Base-by-base conservation (phyloP, 2,329 filamentous ascomycete species). In the Alternaria brassicae region DNA sequence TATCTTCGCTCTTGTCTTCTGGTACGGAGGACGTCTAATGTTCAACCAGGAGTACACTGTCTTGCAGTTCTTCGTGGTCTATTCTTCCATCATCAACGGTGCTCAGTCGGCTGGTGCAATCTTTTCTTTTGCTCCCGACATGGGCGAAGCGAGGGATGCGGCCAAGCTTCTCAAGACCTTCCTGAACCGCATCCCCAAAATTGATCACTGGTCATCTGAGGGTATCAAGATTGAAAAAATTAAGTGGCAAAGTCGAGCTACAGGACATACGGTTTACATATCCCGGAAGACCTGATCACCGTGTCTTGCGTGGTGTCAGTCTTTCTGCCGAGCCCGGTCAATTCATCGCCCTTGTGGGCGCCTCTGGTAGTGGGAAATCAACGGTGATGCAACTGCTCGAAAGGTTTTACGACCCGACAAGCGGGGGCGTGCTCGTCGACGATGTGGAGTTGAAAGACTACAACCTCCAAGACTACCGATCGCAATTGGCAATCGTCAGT, bases 51-150 rank as follows among this genome's bases (percentile, higher is more conserved):
- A 89, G 21, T 86, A 91, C 19, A 80, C 82, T 1, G 84, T 94
- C 71, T 93, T 96, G 79, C 90, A 94, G 66, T 98, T 98, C 84
- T 99, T 97, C 80, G 82, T 98, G 50, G 92, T 91, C 72, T 97
- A 97, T 80, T 88, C 89, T 60, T 85, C 92, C 44, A 86, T 98
- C 69, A 91, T 97, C 71, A 97, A 96, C 71, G 92, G 93, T 54
- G 91, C 93, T 0, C 94, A 98, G 77, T 94, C 92, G 2, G 94
- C 94, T 2, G 95, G 94, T 12, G 91, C 89, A 1, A 90, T 98
- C 69, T 98, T 98, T 81, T 92, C 90, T 0, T 98, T 97, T 72
- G 92, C 94, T 0, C 93, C 94, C 0, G 94, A 98, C 67, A 97
- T 98, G 93, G 91, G 93, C 68, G 97, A 98, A 80, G 94, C 94